phyloP scores from a whole-genome alignment of 768 basidiomycete genomes.

The Imleria badia region DNA sequence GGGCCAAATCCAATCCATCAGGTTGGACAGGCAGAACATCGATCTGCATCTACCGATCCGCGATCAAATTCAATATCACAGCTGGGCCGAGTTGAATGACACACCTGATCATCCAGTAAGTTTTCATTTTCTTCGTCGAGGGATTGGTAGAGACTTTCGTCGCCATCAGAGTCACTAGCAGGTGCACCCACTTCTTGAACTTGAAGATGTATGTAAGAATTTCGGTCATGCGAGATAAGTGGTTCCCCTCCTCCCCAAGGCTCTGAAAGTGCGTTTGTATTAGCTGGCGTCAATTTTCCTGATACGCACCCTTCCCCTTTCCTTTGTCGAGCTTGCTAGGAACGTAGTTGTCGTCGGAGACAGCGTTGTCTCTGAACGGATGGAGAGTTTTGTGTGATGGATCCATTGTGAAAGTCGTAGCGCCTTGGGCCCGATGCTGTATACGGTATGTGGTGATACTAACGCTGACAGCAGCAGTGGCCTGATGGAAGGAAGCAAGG shows the following conservation, averaged over 20 bases:
- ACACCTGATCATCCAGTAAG: conserved; percentile 6
- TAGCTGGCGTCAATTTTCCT: not conserved
- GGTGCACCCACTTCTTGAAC: not conserved
- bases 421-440: no score
- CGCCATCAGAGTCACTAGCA: not conserved
- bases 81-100: not conserved
- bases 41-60: conserved; percentile 18
- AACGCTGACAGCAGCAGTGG: no score
- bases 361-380: not conserved
- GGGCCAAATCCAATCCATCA: conserved; percentile 22
- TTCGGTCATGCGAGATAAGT: not conserved
- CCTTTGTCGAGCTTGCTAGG: conserved; percentile 12
- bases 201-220: not conserved
- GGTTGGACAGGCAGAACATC: conserved; percentile 1
- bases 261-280: conserved; percentile 1
- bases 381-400: conserved; percentile 6
- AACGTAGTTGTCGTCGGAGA: not conserved
- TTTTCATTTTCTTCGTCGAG: conserved; percentile 8
- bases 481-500: no score
- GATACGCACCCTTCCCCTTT: conserved; percentile 16
- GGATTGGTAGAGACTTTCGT: conserved; percentile 19
- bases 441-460: no score
- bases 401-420: conserved; percentile 8
- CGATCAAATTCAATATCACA: not conserved
- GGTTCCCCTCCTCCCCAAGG: not conserved